These are phyloP conservation scores for Pyrus bretschneideri DNA, from an alignment of 306 rosid genomes.

Conservation along the genomic window DNA sequence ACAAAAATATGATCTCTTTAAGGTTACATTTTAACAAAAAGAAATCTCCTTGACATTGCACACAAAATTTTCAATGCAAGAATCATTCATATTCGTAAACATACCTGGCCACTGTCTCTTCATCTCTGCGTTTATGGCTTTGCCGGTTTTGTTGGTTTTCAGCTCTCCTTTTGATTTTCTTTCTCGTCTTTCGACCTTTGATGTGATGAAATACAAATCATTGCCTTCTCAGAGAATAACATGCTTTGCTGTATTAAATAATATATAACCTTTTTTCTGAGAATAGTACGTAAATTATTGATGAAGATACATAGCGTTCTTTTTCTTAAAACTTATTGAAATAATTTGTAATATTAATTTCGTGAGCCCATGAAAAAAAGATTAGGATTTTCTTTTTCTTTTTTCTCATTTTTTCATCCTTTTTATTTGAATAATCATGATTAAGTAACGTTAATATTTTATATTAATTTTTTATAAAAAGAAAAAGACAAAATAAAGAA, in stretches of 20 bases:
- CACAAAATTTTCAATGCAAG: background rate
- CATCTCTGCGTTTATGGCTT: background rate
- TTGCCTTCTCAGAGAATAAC: background rate
- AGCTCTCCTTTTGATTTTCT: background rate
- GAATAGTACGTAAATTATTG: background rate
- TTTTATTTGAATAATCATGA: no score
- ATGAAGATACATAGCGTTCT: background rate
- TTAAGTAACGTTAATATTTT: no score
- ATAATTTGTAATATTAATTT: background rate
- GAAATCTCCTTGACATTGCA: no score
- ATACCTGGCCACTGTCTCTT: background rate
- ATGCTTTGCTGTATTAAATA: background rate
- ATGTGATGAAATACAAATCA: background rate
- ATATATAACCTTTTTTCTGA: background rate
- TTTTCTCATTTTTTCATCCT: fast-evolving
- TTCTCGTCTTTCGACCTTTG: background rate
- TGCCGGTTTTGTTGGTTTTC: background rate
- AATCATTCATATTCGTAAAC: background rate
- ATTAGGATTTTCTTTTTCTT: no score
- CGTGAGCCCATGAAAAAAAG: background rate
- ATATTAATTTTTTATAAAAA: no score
- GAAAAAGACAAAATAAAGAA: no score
- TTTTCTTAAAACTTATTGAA: background rate
- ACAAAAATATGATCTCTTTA: no score
- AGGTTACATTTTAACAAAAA: no score